Base-by-base conservation (phyloP, 257 asterid species). In the Salvia miltiorrhiza region DNA sequence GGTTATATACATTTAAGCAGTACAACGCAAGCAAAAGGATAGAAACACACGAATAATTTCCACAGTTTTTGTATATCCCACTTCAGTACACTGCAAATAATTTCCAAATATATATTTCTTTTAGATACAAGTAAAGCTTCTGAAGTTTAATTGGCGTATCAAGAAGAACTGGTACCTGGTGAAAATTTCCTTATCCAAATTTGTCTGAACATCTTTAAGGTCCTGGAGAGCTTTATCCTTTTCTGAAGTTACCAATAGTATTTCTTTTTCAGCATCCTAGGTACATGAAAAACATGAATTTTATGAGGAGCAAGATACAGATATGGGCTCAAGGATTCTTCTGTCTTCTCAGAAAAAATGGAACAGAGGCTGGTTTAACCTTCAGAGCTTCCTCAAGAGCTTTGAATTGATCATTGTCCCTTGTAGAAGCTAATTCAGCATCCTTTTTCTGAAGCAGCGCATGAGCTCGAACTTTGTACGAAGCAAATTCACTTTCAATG, bases 361-460 rank as follows among this genome's bases (percentile, higher is more conserved):
- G 53, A 75, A 65, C 12, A 58, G 13, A 26, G 24, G 48, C 71
- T 60, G 19, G 54, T 73, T 73, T 73, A 71, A 93, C 99, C 89
- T 87, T 87, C 67, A 88, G 83, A 77, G 97, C 96, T 73, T 93
- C 99, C 87, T 93, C 99, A 52, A 81, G 94, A 68, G 90, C 91
- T 77, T 85, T 87, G 47, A 93, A 70, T 65, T 90, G 97, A 65
- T 88, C 99, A 78, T 82, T 93, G 72, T 93, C 95, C 78, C 68
- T 79, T 35, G 95, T 87, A 79, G 90, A 88, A 72, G 93, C 95
- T 67, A 93, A 80, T 67, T 93, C 99, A 43, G 95, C 86, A 63
- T 93, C 99, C 76, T 93, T 93, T 71, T 83, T 84, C 87, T 88
- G 99, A 78, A 93, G 99, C 84, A 93, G 86, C 39, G 99, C 86